Evolutionary conservation across 2,329 filamentous ascomycete species (phyloP).

Genomic region (Nemania abortiva): DNA sequence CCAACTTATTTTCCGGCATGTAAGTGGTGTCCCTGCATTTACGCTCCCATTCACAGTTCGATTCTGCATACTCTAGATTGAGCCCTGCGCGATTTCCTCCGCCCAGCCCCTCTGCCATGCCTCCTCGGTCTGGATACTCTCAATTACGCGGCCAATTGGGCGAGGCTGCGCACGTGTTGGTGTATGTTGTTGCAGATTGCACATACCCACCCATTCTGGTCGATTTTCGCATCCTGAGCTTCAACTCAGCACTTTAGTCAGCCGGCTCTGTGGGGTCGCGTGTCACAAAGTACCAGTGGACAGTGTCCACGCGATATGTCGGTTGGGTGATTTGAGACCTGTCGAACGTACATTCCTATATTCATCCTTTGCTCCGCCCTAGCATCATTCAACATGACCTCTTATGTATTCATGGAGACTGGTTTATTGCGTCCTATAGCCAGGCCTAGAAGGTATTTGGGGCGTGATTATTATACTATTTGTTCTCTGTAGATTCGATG

Average conservation of each 20-base stretch:
- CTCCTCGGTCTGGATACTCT: slow-evolving; percentile 14
- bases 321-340: slow-evolving; percentile 8
- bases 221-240: slow-evolving; percentile 1
- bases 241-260: not conserved
- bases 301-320: slow-evolving; percentile 17
- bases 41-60: slow-evolving; percentile 9
- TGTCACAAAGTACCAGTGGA: not conserved
- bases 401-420: not conserved
- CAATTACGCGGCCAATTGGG: slow-evolving; percentile 19
- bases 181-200: slow-evolving; percentile 13
- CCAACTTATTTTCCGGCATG: slow-evolving; percentile 73
- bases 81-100: slow-evolving; percentile 5
- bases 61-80: not conserved
- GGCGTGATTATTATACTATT: not conserved
- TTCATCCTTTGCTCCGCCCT: not conserved
- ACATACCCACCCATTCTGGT: slow-evolving; percentile 10
- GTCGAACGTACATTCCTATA: not conserved
- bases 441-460: not conserved
- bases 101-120: slow-evolving; percentile 3
- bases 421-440: slow-evolving; percentile 5
- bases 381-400: not conserved
- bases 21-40: slow-evolving; percentile 54
- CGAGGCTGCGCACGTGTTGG: slow-evolving; percentile 17
- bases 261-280: not conserved
- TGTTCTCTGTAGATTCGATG: not conserved